These are phyloP conservation scores for Turnera subulata DNA, from an alignment of 345 rosid genomes.

Conservation along the genomic window DNA sequence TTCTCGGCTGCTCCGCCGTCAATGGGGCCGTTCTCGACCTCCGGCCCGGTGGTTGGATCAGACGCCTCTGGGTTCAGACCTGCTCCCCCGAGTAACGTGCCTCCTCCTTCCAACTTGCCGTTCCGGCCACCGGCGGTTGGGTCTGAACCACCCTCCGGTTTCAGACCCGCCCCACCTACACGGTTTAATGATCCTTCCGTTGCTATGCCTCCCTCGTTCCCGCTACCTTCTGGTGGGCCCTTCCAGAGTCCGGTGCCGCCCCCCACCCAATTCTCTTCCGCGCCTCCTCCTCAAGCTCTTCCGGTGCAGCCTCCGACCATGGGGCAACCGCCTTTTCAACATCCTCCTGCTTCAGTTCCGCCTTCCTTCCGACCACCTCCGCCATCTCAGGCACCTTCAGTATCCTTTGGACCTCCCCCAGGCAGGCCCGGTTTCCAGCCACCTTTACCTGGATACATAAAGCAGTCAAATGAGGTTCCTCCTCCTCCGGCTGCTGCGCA, in stretches of 20 bases:
- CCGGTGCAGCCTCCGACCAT: constrained; percentile 38
- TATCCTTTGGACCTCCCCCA: constrained; percentile 27
- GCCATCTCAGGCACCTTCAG: constrained; percentile 44
- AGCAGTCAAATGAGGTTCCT: constrained; percentile 40
- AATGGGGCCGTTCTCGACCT: constrained; percentile 49
- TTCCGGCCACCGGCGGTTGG: constrained; percentile 37
- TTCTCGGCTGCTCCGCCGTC: constrained; percentile 61
- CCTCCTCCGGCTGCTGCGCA: constrained; percentile 49
- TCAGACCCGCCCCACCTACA: constrained; percentile 42
- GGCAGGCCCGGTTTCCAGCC: constrained; percentile 48
- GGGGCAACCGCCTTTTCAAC: constrained; percentile 50
- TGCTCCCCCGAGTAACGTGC: constrained; percentile 37
- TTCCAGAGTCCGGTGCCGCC: constrained; percentile 55
- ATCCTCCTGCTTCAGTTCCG: constrained; percentile 49
- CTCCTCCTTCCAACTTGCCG: constrained; percentile 35
- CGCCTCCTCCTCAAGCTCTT: constrained; percentile 42
- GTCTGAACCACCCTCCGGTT: constrained; percentile 32
- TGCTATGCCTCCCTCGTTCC: constrained; percentile 42
- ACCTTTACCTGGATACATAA: constrained; percentile 59
- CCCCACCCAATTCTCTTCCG: constrained; percentile 46
- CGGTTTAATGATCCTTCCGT: constrained; percentile 38
- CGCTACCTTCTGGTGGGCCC: constrained; percentile 45
- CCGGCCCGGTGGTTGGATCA: constrained; percentile 47
- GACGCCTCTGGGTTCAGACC: constrained; percentile 45
- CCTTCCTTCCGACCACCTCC: constrained; percentile 51